Evolutionary conservation across 2,329 filamentous ascomycete species (phyloP).

Genomic region (Trichoderma sp.): DNA sequence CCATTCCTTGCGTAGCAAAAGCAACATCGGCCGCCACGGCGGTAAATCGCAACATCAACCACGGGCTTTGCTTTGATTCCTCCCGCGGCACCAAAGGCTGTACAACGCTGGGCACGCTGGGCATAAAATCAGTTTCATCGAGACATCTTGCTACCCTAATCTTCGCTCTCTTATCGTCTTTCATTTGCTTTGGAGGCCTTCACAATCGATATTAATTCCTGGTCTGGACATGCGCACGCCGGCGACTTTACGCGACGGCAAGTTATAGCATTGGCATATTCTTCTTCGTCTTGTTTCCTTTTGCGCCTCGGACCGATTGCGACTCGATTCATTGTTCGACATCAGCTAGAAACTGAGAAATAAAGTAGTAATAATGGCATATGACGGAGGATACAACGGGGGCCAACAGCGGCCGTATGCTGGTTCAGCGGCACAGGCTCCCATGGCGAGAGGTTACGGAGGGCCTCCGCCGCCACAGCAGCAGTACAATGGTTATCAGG

Average conservation of each 20-base stretch:
- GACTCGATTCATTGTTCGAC: neutral
- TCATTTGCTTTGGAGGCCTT: neutral
- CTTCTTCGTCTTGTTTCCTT: neutral
- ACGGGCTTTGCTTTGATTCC: neutral
- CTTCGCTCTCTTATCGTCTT: neutral
- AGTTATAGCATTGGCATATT: neutral
- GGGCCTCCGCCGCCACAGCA: constrained; percentile 35
- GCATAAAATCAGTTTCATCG: neutral
- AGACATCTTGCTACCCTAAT: neutral
- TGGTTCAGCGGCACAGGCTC: constrained; percentile 47
- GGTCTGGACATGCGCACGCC: neutral
- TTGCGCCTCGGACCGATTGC: neutral
- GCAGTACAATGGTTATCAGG: constrained; percentile 50
- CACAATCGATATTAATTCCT: neutral
- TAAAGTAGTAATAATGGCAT: constrained; percentile 47
- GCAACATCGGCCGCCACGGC: neutral
- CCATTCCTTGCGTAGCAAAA: neutral
- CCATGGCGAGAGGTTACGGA: constrained; percentile 42
- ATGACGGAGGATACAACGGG: constrained; percentile 49
- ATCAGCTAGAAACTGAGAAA: neutral
- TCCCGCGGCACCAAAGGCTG: constrained; percentile 1
- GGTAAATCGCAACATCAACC: neutral
- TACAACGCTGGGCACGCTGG: neutral
- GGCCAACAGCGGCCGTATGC: constrained; percentile 52
- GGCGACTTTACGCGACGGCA: neutral